phyloP scores from a whole-genome alignment of 257 asterid genomes.

The Jacaranda copaia region DNA sequence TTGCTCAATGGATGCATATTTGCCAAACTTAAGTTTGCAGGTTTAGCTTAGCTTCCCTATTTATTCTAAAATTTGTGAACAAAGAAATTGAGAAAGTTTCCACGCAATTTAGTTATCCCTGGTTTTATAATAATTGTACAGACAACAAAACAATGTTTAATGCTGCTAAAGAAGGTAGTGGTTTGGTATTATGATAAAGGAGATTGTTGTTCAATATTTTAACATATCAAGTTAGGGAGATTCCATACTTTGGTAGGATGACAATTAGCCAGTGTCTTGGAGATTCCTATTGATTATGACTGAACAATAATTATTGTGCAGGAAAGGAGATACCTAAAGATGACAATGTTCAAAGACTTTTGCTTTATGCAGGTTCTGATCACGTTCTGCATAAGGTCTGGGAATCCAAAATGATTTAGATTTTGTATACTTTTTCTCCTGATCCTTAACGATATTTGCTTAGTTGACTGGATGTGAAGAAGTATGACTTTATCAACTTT shows the following conservation, averaged over 20 bases:
- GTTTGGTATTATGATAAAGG: background rate
- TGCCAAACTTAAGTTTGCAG: background rate
- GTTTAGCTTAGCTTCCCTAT: background rate
- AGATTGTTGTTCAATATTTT: background rate
- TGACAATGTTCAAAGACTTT: slow-evolving; percentile 50
- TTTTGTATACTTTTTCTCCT: background rate
- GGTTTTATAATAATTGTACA: background rate
- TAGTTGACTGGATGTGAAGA: background rate
- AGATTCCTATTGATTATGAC: slow-evolving; percentile 5
- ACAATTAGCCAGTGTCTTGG: slow-evolving; percentile 15
- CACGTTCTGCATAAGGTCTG: slow-evolving; percentile 77
- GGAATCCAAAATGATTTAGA: slow-evolving; percentile 24
- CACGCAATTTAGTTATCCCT: too few relatives aligned
- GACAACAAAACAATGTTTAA: slow-evolving; percentile 9
- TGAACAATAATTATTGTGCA: slow-evolving; percentile 43
- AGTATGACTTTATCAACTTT: too few relatives aligned
- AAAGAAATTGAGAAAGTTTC: too few relatives aligned
- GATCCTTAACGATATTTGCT: background rate
- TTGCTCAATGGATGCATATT: slow-evolving; percentile 6
- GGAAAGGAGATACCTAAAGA: slow-evolving; percentile 80
- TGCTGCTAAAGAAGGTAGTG: slow-evolving; percentile 5
- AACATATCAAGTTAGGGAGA: slow-evolving; percentile 1
- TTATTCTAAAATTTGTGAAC: too few relatives aligned
- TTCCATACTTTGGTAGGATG: slow-evolving; percentile 11
- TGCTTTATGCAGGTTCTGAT: slow-evolving; percentile 73